Base-by-base conservation (phyloP, 768 basidiomycete species). In the Cystofilobasidium macerans region DNA sequence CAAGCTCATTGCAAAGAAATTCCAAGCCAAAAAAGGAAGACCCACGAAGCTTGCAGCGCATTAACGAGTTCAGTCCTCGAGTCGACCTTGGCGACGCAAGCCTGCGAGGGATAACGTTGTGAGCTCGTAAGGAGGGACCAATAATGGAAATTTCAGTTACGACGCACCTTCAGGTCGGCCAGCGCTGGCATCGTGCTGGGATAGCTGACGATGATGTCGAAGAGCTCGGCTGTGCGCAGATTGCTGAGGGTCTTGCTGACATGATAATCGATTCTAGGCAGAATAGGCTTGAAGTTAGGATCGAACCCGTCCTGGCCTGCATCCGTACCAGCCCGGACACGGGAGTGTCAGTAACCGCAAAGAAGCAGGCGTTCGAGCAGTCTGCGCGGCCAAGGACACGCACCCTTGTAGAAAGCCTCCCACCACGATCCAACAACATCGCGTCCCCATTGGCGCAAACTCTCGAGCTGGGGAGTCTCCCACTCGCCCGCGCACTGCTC, bases 161-260 rank as follows among this genome's bases (percentile, higher is more conserved):
- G 5, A 61, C 75, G 28, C 67, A 89, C 91, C 78, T 83, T 87
- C 24, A 98, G 79, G 76, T 99, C 95, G 64, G 86, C 81, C 24
- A 98, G 77, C 0, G 91, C 92, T 4, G 86, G 84, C 69, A 79
- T 80, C 0, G 93, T 94, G 68, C 92, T 88, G 0, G 94, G 92
- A 71, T 84, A 93, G 71, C 94, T 89, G 63, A 97, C 85, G 65
- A 98, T 94, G 64, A 98, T 95, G 70, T 94, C 90, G 73, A 95
- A 98, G 24, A 98, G 86, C 74, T 98, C 93, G 57, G 78, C 80
- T 26, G 78, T 77, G 28, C 91, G 79, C 61, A 94, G 77, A 74
- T 92, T 88, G 73, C 87, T 89, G 30, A 97, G 78, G 2, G 86
- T 89, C 75, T 92, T 93, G 76, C 89, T 88, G 71, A 97, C 84